Conservation (phyloP, 2,329 filamentous ascomycete species). For the Diaporthe batatas region DNA sequence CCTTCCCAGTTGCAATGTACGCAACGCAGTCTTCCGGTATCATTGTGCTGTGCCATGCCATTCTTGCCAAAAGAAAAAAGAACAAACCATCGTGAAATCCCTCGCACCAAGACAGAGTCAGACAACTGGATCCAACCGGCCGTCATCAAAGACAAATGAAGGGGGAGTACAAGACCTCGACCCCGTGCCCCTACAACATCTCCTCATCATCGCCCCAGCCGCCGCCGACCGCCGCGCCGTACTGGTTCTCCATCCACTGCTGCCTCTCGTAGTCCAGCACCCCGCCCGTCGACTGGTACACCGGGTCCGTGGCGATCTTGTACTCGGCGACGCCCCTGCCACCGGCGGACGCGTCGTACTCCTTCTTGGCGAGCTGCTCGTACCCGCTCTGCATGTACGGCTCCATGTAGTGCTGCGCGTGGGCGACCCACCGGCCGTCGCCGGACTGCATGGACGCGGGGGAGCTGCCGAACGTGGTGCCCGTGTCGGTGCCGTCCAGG, state of each 20-base stretch:
- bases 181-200: conserved; percentile 34
- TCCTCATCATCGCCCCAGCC: conserved; percentile 42
- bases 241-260: conserved; percentile 76
- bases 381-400: conserved; percentile 91
- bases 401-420: conserved; percentile 63
- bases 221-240: conserved; percentile 66
- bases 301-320: conserved; percentile 74
- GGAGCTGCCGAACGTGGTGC: conserved; percentile 34
- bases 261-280: conserved; percentile 60
- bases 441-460: conserved; percentile 62
- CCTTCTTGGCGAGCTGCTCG: conserved; percentile 74
- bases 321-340: conserved; percentile 56
- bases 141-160: neutral
- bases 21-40: conserved; percentile 27
- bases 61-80: conserved; percentile 7
- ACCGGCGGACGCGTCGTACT: conserved; percentile 68
- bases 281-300: conserved; percentile 65
- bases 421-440: conserved; percentile 64
- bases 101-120: neutral
- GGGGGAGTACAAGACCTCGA: too few relatives aligned
- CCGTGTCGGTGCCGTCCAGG: conserved; percentile 62
- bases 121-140: neutral
- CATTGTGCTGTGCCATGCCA: conserved; percentile 28
- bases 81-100: neutral
- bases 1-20: conserved; percentile 20